phyloP scores from a whole-genome alignment of 805 yeast genomes.

The Pichia membranifaciens region DNA sequence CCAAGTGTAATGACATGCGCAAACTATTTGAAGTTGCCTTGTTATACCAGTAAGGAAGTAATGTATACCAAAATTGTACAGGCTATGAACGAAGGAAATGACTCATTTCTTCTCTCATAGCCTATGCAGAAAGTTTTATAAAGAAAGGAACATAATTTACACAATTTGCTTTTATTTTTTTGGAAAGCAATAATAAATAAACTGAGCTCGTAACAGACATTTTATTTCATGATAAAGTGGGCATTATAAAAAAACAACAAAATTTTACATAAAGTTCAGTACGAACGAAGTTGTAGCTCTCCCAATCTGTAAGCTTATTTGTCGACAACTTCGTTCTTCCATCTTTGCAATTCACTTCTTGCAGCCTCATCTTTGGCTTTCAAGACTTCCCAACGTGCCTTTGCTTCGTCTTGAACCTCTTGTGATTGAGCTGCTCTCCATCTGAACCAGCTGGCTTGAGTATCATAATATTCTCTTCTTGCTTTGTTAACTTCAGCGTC shows the following conservation, averaged over 20 bases:
- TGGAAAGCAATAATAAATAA: too few species aligned
- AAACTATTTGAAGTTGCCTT: slow-evolving; percentile 84
- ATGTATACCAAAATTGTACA: slow-evolving; percentile 53
- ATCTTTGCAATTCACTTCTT: slow-evolving; percentile 13
- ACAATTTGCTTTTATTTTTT: too few species aligned
- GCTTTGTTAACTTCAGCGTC: neutral
- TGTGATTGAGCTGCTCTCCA: neutral
- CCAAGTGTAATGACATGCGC: slow-evolving; percentile 99
- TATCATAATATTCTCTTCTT: neutral
- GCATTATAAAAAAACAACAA: too few species aligned
- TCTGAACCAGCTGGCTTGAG: neutral
- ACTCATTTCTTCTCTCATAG: slow-evolving; percentile 74
- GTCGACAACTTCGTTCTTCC: slow-evolving; percentile 8
- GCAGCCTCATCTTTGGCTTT: slow-evolving; percentile 22
- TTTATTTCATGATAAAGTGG: too few species aligned
- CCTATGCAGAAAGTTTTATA: too few species aligned
- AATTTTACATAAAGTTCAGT: too few species aligned
- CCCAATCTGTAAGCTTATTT: too few species aligned
- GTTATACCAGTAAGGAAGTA: slow-evolving; percentile 58
- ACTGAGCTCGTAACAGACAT: too few species aligned
- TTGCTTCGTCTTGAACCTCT: slow-evolving; percentile 19
- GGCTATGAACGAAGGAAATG: slow-evolving; percentile 85
- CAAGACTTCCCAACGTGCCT: slow-evolving; percentile 19
- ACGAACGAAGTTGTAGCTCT: too few species aligned
- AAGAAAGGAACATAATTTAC: too few species aligned